Evolutionary conservation across 208 protist species (phyloP), one percentile per base, ranked within the genome.

Genomic region (Angomonas deanei): DNA sequence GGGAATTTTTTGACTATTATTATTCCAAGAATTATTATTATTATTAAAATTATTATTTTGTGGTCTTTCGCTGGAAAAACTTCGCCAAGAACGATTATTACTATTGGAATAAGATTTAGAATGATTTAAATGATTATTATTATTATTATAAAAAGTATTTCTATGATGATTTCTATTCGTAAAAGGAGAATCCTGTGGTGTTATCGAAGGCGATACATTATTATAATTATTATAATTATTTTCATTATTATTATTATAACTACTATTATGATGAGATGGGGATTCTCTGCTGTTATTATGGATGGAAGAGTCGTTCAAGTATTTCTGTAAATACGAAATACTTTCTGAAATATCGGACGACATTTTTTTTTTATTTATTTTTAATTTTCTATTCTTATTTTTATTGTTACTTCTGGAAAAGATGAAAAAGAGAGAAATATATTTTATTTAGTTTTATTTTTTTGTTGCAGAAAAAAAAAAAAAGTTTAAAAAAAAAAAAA

Each of bases 351-450:
- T 53, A 26, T 53, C 13, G 5, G 23, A 28, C 11, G 23, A 21
- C 31, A n/a, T 52, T n/a, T n/a, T 52, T 10, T 13, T 52, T 63
- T 27, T 24, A 30, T 63, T 17, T 63, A 19, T 48, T 63, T 52
- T 61, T 64, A 23, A 27, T 66, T 21, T 49, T 67, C 26, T 64
- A 46, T 72, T 72, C 60, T 65, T 48, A 27, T 32, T 64, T 63
- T 31, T 19, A 17, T 65, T 69, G 4, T 49, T 54, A 17, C 8
- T 50, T 6, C 19, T 39, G 26, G 21, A 63, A 52, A 62, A 33
- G 11, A 4, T 49, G 53, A 50, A 61, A 61, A 30, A 52, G 55
- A 27, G 61, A 68, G 62, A 38, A 49, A 49, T 57, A 28, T n/a
- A 24, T 27, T 26, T 54, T 27, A 21, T 24, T 17, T 54, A 8